Evolutionary conservation across 1,284 basidiomycete species (phyloP).

Genomic region (Cutaneotrichosporon sp.): DNA sequence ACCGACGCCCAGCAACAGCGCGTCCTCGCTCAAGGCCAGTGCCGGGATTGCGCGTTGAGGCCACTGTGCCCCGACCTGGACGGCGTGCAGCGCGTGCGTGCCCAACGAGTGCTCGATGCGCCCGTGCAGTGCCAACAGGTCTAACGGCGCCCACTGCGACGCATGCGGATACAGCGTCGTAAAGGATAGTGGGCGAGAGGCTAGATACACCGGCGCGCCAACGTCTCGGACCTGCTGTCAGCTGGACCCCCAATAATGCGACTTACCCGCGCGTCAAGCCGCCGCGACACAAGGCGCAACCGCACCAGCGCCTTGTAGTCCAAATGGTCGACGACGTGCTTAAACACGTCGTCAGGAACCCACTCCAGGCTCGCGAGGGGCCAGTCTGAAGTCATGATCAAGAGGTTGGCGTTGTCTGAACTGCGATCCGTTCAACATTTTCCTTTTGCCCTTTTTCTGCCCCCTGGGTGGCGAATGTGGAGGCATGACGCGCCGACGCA

Average conservation of each 20-base stretch:
- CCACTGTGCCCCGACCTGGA: conserved; percentile 39
- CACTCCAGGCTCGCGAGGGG: conserved; percentile 22
- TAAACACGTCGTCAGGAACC: conserved; percentile 38
- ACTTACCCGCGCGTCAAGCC: conserved; percentile 24
- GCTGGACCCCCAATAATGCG: neutral
- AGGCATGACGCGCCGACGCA: neutral
- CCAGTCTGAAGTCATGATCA: too few relatives aligned
- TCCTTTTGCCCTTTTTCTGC: too few relatives aligned
- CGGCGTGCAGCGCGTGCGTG: conserved; percentile 28
- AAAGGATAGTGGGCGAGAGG: conserved; percentile 23
- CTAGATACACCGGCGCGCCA: conserved; percentile 34
- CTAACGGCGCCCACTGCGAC: conserved; percentile 17
- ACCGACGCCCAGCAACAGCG: conserved; percentile 34
- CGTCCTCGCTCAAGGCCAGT: conserved; percentile 20
- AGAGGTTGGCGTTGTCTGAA: too few relatives aligned
- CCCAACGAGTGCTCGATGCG: conserved; percentile 19
- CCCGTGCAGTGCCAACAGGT: conserved; percentile 26
- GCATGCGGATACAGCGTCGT: conserved; percentile 21
- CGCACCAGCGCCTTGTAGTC: conserved; percentile 21
- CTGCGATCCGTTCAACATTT: too few relatives aligned
- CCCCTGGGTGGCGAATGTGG: neutral
- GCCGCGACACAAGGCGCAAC: conserved; percentile 14
- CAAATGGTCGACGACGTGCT: conserved; percentile 25
- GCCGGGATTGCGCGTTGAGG: conserved; percentile 33
- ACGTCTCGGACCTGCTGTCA: conserved; percentile 25